These are phyloP conservation scores for Phytophthora europaea DNA, from an alignment of 352 stramenopile genomes.

Conservation along the genomic window DNA sequence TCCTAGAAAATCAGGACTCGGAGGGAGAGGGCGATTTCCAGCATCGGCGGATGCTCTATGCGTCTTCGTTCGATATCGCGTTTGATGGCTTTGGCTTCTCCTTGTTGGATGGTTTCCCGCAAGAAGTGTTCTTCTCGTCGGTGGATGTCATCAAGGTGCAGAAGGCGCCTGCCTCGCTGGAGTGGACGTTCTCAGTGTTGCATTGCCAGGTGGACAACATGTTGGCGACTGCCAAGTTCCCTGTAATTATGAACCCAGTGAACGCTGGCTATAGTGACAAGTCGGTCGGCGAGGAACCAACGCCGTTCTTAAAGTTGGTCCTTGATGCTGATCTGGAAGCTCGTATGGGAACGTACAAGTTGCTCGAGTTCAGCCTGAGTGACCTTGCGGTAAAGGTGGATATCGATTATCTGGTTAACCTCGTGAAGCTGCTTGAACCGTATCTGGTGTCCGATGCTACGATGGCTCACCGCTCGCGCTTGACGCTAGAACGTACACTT, in stretches of 20 bases:
- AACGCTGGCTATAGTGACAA: conserved; percentile 86
- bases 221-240: conserved; percentile 82
- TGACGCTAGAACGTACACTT: conserved; percentile 72
- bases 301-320: conserved; percentile 79
- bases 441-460: conserved; percentile 80
- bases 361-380: conserved; percentile 79
- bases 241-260: conserved; percentile 85
- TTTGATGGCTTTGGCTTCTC: conserved; percentile 83
- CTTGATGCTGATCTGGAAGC: conserved; percentile 80
- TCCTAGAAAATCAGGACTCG: conserved; percentile 71
- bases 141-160: conserved; percentile 81
- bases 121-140: conserved; percentile 88
- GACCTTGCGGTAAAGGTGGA: conserved; percentile 84
- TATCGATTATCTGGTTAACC: conserved; percentile 87
- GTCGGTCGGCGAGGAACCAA: conserved; percentile 60
- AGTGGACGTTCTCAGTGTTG: conserved; percentile 84
- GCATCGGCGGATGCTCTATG: conserved; percentile 83
- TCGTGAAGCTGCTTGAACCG: conserved; percentile 84
- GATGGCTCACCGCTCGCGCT: conserved; percentile 62
- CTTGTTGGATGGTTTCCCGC: conserved; percentile 78
- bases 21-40: conserved; percentile 79
- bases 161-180: conserved; percentile 73
- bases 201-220: conserved; percentile 91
- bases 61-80: conserved; percentile 84
- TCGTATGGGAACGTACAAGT: conserved; percentile 85